Evolutionary conservation across 352 stramenopile species (phyloP).

Genomic region (Phytophthora rubi): DNA sequence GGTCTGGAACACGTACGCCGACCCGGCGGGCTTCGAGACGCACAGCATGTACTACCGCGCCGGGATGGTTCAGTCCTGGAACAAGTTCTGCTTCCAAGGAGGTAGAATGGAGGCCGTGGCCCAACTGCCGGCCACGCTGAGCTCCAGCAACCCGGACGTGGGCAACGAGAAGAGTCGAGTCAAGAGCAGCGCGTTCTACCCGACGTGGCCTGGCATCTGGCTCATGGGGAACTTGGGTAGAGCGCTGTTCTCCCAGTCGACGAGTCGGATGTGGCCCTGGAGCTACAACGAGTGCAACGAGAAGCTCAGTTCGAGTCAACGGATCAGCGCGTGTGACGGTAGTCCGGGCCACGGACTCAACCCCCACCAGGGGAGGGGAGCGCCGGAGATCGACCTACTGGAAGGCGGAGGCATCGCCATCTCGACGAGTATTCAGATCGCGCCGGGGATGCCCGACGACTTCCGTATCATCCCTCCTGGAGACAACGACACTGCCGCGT

Average conservation of each 20-base stretch:
- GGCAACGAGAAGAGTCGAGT: constrained; percentile 48
- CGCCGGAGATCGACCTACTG: constrained; percentile 95
- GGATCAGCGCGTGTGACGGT: constrained; percentile 87
- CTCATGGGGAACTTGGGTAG: constrained; percentile 95
- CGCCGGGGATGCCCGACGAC: constrained; percentile 65
- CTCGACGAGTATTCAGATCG: constrained; percentile 91
- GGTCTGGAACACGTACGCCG: constrained; percentile 52
- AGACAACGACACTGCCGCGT: constrained; percentile 30
- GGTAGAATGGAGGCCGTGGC: constrained; percentile 91
- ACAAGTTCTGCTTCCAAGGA: constrained; percentile 95
- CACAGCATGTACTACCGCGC: constrained; percentile 55
- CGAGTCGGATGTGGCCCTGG: constrained; percentile 96
- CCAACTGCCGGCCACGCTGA: constrained; percentile 85
- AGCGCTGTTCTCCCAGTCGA: constrained; percentile 92
- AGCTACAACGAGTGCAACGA: constrained; percentile 91
- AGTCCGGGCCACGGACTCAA: constrained; percentile 92
- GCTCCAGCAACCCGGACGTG: constrained; percentile 59
- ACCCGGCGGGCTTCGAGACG: constrained; percentile 44
- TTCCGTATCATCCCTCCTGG: constrained; percentile 54
- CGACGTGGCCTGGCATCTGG: constrained; percentile 96
- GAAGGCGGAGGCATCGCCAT: constrained; percentile 79
- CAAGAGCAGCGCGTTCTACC: constrained; percentile 54
- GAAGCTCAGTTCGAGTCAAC: constrained; percentile 38
- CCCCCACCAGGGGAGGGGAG: constrained; percentile 80
- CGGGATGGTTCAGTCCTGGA: constrained; percentile 92